Conservation (phyloP, 2,329 filamentous ascomycete species). For the Zarea fungicola region DNA sequence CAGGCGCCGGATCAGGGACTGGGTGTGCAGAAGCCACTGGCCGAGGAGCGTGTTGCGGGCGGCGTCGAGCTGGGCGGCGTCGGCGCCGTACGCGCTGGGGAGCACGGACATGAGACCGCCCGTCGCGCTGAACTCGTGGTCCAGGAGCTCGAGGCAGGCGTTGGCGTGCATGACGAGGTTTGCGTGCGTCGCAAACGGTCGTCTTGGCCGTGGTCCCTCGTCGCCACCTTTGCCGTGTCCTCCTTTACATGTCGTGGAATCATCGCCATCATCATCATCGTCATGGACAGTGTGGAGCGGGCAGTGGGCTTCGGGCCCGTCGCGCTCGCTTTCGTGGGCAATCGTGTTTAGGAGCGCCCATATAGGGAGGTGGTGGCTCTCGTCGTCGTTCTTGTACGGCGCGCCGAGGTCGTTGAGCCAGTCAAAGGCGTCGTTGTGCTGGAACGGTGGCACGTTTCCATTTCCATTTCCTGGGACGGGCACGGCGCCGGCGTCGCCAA, state of each 20-base stretch:
- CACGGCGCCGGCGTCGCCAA: slow-evolving; percentile 12
- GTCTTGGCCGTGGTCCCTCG: slow-evolving; percentile 16
- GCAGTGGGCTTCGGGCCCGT: slow-evolving; percentile 40
- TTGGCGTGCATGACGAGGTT: slow-evolving; percentile 53
- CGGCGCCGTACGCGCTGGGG: slow-evolving; percentile 35
- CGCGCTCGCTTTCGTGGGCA: slow-evolving; percentile 34
- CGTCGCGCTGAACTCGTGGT: slow-evolving; percentile 51
- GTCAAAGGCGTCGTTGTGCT: slow-evolving; percentile 49
- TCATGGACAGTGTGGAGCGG: slow-evolving; percentile 30
- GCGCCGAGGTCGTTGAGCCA: slow-evolving; percentile 47
- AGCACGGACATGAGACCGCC: slow-evolving; percentile 53
- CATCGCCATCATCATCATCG: no score
- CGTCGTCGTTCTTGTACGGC: slow-evolving; percentile 45
- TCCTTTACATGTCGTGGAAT: no score
- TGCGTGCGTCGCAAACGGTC: slow-evolving; percentile 42
- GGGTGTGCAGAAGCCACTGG: slow-evolving; percentile 51
- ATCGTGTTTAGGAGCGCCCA: slow-evolving; percentile 43
- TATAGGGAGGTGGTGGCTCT: slow-evolving; percentile 42
- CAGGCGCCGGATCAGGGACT: slow-evolving; percentile 48
- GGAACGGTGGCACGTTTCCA: no score
- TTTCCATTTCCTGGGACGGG: slow-evolving; percentile 17
- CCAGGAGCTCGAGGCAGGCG: slow-evolving; percentile 53
- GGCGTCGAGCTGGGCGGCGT: slow-evolving; percentile 31
- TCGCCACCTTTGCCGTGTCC: slow-evolving; percentile 1
- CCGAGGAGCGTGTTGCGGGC: slow-evolving; percentile 50